Base-by-base conservation (phyloP, 83 land plant species). In the Picea mariana region DNA sequence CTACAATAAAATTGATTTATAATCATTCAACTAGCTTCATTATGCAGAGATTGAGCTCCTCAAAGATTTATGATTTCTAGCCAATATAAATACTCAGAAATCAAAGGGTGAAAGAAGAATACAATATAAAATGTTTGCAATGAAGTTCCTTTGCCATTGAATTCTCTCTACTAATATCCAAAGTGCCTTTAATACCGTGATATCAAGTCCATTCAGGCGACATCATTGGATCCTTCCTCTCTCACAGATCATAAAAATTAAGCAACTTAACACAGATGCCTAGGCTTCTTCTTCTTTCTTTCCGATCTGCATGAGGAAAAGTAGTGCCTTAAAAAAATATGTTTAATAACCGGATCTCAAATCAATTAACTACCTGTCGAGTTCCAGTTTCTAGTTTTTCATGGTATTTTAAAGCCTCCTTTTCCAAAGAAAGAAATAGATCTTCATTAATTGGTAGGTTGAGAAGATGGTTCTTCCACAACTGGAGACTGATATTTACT, bases 241-340 rank as follows among this genome's bases (percentile, higher is more conserved):
- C 81, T 96, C 94, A 80, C 95, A 94, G 60, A 96, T 88, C 86
- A 96, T 88, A 83, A 94, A 98, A 24, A 98, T 87, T 68, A 98
- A 81, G 83, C 95, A 91, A 82, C 99, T 96, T 62, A 98, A 83
- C 72, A 93, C 94, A 86, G 97, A 91, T 59, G 96, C 96, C 99
- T 99, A 98, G 20, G 96, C 95, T 69, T 86, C 87, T 82, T 98
- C 99, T 75, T 96, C 97, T 66, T 83, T 92, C 83, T 98, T 95
- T 84, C 93, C 95, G 23, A 80, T 82, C 99, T 94, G 89, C 76
- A 77, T 49, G 67, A 23, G 98, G 78, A 91, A 87, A 77, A 91
- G 92, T 42, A 98, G 93, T 87, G 94, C 85, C 87, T 96, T 96
- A 82, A 86, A 93, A 93, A 21, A 98, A 84, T 67, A 98, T 93